These are phyloP conservation scores for Lentinula edodes DNA, from an alignment of 768 basidiomycete species.

Conservation along the genomic window DNA sequence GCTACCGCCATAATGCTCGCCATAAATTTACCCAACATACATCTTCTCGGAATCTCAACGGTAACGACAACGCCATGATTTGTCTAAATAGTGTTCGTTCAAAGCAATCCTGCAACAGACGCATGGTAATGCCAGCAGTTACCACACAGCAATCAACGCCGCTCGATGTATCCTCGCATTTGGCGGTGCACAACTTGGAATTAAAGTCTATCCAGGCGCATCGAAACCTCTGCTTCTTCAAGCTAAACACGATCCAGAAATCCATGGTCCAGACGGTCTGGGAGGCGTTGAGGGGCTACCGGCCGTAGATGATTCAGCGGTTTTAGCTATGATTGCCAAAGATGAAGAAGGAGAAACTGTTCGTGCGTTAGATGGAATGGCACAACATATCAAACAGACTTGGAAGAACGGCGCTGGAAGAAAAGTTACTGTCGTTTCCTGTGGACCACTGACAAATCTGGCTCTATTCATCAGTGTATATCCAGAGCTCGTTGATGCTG, in stretches of 20 bases:
- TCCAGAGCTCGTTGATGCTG: slow-evolving; percentile 42
- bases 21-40: slow-evolving; percentile 55
- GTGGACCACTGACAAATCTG: slow-evolving; percentile 83
- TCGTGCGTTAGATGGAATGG: slow-evolving; percentile 69
- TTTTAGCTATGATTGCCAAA: slow-evolving; percentile 44
- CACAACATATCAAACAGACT: slow-evolving; percentile 40
- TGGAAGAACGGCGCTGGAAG: slow-evolving; percentile 57
- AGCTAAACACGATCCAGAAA: slow-evolving; percentile 63
- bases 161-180: slow-evolving; percentile 74
- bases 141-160: slow-evolving; percentile 66
- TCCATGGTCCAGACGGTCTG: slow-evolving; percentile 80
- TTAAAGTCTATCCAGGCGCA: slow-evolving; percentile 69
- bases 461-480: slow-evolving; percentile 59
- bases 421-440: slow-evolving; percentile 67
- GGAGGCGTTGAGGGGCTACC: slow-evolving; percentile 82
- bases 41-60: slow-evolving; percentile 79
- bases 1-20: slow-evolving; percentile 80
- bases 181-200: slow-evolving; percentile 42
- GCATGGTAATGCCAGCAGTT: slow-evolving; percentile 69
- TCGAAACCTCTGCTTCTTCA: slow-evolving; percentile 60
- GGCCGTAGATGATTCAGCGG: slow-evolving; percentile 35
- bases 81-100: neutral
- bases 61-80: slow-evolving; percentile 29
- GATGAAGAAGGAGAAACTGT: slow-evolving; percentile 34
- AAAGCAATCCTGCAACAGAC: slow-evolving; percentile 38